A percentile compares a stretch with the other conserved stretches of the same genome.
Evolutionary conservation across 2,329 filamentous ascomycete genomes (phyloP).

Genomic region (Stagonosporopsis tanaceti): DNA sequence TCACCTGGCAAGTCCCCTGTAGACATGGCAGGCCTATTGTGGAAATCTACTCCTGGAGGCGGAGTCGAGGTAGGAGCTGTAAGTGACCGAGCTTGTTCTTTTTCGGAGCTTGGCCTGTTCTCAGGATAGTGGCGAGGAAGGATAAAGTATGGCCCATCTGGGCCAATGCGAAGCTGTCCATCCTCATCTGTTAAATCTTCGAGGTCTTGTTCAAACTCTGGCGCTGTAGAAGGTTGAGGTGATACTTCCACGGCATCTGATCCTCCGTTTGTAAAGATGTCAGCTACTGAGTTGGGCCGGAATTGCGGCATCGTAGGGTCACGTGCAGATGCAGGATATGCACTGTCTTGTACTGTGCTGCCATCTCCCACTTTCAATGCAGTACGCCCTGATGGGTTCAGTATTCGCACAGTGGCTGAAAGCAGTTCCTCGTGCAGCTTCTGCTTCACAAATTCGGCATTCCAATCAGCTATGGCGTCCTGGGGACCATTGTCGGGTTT

Average conservation of each 20-base stretch:
- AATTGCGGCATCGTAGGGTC: conserved; percentile 76
- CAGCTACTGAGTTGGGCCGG: conserved; percentile 61
- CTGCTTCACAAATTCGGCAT: conserved; percentile 10
- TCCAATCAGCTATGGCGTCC: conserved; percentile 11
- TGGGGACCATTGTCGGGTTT: conserved; percentile 13
- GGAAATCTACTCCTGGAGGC: background rate
- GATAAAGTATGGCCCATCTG: conserved; percentile 8
- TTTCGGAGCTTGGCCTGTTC: background rate
- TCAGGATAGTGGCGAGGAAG: background rate
- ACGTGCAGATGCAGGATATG: conserved; percentile 15
- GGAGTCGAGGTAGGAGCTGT: background rate
- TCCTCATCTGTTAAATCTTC: conserved; percentile 16
- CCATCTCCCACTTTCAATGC: background rate
- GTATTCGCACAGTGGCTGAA: background rate
- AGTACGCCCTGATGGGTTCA: background rate
- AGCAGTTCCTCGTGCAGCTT: conserved; percentile 9
- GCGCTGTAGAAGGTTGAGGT: background rate
- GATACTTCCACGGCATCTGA: background rate
- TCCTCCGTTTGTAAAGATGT: conserved; percentile 7
- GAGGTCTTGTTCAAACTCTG: background rate
- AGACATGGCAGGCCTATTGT: background rate
- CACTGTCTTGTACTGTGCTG: background rate
- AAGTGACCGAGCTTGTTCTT: background rate
- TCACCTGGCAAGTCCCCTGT: background rate
- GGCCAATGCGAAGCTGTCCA: conserved; percentile 6